Conservation (phyloP, 2,329 filamentous ascomycete species). For the Penicillium sp. region DNA sequence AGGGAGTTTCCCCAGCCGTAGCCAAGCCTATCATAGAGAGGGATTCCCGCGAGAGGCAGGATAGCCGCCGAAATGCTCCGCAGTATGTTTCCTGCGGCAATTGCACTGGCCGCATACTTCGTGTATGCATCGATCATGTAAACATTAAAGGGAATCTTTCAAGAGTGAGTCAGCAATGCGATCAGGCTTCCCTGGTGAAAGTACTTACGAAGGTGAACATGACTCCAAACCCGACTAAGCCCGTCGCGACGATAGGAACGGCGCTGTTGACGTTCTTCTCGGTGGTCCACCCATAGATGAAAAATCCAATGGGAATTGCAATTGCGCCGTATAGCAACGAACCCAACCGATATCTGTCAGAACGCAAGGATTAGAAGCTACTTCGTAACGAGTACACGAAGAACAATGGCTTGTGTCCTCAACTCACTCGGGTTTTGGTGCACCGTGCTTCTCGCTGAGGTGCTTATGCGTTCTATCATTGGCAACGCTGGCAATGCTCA, state of each 20-base stretch:
- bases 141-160: conserved; percentile 24
- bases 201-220: conserved; percentile 10
- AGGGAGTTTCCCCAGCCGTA: conserved; percentile 60
- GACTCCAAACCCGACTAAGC: conserved; percentile 9
- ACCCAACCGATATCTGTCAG: conserved; percentile 19
- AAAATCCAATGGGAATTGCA: conserved; percentile 29
- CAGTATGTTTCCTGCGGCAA: conserved; percentile 14
- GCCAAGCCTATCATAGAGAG: conserved; percentile 59
- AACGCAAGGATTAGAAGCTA: background rate
- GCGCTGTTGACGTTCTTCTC: conserved; percentile 3
- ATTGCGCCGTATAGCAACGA: conserved; percentile 24
- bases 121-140: conserved; percentile 11
- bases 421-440: conserved; percentile 10
- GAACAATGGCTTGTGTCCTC: background rate
- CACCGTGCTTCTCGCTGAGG: conserved; percentile 6
- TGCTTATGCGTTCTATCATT: conserved; percentile 4
- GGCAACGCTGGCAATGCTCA: conserved; percentile 7
- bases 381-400: background rate
- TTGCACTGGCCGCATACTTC: conserved; percentile 5
- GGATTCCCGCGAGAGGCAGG: conserved; percentile 55
- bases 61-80: conserved; percentile 53
- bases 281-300: conserved; percentile 33
- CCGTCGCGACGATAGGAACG: conserved; percentile 8
- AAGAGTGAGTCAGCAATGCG: conserved; percentile 32
- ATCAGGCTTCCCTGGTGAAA: background rate